Conservation (phyloP, 208 protist species). For the Trypanosoma scelopori region DNA sequence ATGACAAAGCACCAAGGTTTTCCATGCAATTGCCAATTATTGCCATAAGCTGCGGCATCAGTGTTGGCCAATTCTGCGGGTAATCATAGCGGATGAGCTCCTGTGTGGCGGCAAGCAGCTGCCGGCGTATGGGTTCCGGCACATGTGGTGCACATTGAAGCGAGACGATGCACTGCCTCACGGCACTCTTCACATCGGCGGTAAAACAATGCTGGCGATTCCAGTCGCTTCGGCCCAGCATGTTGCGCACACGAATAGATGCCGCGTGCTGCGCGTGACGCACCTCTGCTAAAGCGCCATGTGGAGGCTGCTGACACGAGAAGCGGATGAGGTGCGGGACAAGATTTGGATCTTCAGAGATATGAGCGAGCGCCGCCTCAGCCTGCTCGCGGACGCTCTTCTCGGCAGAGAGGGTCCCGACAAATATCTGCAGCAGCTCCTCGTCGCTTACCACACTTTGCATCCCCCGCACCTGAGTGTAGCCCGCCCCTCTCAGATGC, state of each 20-base stretch:
- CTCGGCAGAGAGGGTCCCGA: conserved; percentile 62
- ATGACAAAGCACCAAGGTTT: conserved; percentile 15
- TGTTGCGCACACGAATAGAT: conserved; percentile 74
- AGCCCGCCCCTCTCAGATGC: background rate
- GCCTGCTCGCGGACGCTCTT: conserved; percentile 60
- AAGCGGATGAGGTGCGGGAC: conserved; percentile 63
- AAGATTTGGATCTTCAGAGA: conserved; percentile 55
- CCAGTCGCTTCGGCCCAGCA: conserved; percentile 74
- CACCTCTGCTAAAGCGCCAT: conserved; percentile 12
- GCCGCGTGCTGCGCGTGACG: conserved; percentile 40
- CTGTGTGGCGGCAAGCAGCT: conserved; percentile 64
- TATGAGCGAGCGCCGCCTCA: conserved; percentile 53
- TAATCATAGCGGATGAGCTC: conserved; percentile 80
- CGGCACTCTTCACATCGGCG: conserved; percentile 40
- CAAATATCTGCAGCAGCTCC: conserved; percentile 56
- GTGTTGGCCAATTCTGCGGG: conserved; percentile 54
- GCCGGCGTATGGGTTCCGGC: conserved; percentile 60
- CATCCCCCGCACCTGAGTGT: no score
- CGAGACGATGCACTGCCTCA: conserved; percentile 56
- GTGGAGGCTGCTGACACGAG: conserved; percentile 25
- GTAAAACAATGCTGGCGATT: conserved; percentile 60
- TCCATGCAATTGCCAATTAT: conserved; percentile 44
- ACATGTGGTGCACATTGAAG: conserved; percentile 70
- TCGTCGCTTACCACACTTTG: conserved; percentile 24
- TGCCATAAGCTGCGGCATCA: conserved; percentile 56